Evolutionary conservation across 1,139 yeast species (phyloP).

Genomic region (Chernovozyma aurita): DNA sequence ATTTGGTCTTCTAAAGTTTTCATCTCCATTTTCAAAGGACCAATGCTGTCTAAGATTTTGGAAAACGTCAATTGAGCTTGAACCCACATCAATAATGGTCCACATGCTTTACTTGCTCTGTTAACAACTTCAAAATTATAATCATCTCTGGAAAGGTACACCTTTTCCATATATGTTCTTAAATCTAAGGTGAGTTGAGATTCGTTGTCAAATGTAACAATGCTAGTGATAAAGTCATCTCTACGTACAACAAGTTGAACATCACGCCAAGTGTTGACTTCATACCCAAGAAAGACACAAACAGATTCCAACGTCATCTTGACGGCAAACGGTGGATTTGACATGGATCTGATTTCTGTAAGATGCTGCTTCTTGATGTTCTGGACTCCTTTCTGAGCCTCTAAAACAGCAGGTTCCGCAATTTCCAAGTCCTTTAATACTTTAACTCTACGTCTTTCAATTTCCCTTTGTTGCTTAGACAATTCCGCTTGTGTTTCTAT

Average conservation of each 20-base stretch:
- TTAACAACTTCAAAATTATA: slow-evolving; percentile 73
- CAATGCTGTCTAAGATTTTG: slow-evolving; percentile 61
- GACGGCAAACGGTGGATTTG: slow-evolving; percentile 87
- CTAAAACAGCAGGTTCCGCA: slow-evolving; percentile 82
- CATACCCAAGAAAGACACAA: slow-evolving; percentile 72
- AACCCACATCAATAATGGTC: slow-evolving; percentile 89
- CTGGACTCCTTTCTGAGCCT: slow-evolving; percentile 83
- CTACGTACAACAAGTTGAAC: slow-evolving; percentile 76
- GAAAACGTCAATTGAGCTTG: slow-evolving; percentile 78
- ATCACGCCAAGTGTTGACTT: slow-evolving; percentile 72
- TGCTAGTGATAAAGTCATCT: slow-evolving; percentile 84
- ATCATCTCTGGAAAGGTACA: slow-evolving; percentile 58
- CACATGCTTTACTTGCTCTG: slow-evolving; percentile 93
- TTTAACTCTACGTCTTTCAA: slow-evolving; percentile 47
- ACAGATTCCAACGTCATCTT: slow-evolving; percentile 86
- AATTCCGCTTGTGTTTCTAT: slow-evolving; percentile 70
- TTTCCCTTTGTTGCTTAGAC: slow-evolving; percentile 60
- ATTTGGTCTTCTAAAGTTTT: slow-evolving; percentile 54
- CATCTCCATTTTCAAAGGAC: slow-evolving; percentile 74
- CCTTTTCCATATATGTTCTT: slow-evolving; percentile 51
- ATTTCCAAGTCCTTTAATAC: slow-evolving; percentile 63
- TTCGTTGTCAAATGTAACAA: slow-evolving; percentile 71
- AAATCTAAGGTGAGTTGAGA: slow-evolving; percentile 51
- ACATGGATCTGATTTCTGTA: slow-evolving; percentile 84
- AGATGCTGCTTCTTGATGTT: slow-evolving; percentile 90